Percentiles rank a stretch among this genome's conserved stretches.
These are phyloP conservation scores for Galerina sulciceps DNA, from an alignment of 768 basidiomycete genomes.

Conservation along the genomic window DNA sequence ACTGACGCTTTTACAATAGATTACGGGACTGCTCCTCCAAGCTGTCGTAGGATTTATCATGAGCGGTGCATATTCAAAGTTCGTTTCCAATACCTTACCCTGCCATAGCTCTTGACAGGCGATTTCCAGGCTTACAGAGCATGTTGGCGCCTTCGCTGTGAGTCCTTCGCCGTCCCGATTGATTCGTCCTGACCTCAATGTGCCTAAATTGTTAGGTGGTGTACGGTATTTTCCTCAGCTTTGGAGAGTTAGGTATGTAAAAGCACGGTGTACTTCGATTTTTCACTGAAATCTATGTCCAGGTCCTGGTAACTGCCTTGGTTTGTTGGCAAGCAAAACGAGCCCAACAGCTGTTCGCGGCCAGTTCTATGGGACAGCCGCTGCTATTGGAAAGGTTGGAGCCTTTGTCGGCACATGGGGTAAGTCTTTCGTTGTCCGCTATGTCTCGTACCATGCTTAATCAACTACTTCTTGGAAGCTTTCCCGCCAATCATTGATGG, in stretches of 20 bases:
- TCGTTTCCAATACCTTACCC: constrained; percentile 12
- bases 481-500: constrained; percentile 72
- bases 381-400: constrained; percentile 85
- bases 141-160: constrained; percentile 79
- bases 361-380: constrained; percentile 85
- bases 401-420: constrained; percentile 86
- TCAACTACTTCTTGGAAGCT: constrained; percentile 36
- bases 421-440: constrained; percentile 33
- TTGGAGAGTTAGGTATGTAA: constrained; percentile 78
- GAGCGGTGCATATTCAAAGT: constrained; percentile 76
- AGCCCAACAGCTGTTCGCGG: constrained; percentile 87
- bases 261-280: background rate
- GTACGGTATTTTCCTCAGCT: constrained; percentile 89
- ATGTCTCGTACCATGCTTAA: background rate
- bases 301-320: constrained; percentile 87
- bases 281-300: constrained; percentile 3
- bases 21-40: constrained; percentile 67
- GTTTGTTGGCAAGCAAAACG: constrained; percentile 83
- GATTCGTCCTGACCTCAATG: background rate
- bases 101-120: background rate
- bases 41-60: constrained; percentile 86
- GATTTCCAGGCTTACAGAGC: constrained; percentile 49
- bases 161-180: constrained; percentile 21
- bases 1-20: constrained; percentile 40
- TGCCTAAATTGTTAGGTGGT: constrained; percentile 52